Conservation (phyloP, 192 early-diverging fungal genomes). For the Entomortierella lignicola region DNA sequence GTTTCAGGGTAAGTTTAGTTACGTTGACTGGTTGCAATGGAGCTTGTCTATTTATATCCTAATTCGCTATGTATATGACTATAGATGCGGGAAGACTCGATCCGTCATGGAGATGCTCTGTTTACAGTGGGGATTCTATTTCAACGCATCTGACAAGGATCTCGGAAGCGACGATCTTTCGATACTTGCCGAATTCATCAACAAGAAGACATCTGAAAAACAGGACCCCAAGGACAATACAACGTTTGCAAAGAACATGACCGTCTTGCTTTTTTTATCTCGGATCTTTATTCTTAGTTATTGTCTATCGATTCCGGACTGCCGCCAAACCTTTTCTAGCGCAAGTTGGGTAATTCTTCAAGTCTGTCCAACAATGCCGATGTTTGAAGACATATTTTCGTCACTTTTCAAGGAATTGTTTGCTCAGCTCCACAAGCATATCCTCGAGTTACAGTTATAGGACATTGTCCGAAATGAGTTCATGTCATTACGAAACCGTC, state of each 20-base stretch:
- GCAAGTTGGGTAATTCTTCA: conserved; percentile 34
- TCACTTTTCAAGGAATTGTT: conserved; percentile 6
- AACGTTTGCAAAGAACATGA: conserved; percentile 32
- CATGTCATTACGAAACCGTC: conserved; percentile 1
- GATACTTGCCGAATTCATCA: conserved; percentile 13
- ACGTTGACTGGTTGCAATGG: not conserved
- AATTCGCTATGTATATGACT: not conserved
- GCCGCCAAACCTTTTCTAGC: conserved; percentile 26
- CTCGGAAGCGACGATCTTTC: conserved; percentile 26
- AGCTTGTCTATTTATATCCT: not conserved
- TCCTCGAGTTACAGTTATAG: conserved; percentile 3
- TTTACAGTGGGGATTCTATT: conserved; percentile 43
- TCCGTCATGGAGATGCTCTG: conserved; percentile 29
- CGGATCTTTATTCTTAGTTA: conserved; percentile 28
- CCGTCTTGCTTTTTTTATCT: conserved; percentile 25
- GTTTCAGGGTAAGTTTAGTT: no score
- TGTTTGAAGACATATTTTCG: conserved; percentile 23
- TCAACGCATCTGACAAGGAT: conserved; percentile 30
- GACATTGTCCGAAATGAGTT: conserved; percentile 11
- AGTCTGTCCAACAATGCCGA: conserved; percentile 25
- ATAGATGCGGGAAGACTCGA: conserved; percentile 31
- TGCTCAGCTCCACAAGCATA: not conserved
- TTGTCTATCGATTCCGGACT: conserved; percentile 16
- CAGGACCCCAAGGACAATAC: conserved; percentile 3
- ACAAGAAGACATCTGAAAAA: conserved; percentile 9